Evolutionary conservation across 768 basidiomycete species (phyloP).

Genomic region (Mycena vitilis): DNA sequence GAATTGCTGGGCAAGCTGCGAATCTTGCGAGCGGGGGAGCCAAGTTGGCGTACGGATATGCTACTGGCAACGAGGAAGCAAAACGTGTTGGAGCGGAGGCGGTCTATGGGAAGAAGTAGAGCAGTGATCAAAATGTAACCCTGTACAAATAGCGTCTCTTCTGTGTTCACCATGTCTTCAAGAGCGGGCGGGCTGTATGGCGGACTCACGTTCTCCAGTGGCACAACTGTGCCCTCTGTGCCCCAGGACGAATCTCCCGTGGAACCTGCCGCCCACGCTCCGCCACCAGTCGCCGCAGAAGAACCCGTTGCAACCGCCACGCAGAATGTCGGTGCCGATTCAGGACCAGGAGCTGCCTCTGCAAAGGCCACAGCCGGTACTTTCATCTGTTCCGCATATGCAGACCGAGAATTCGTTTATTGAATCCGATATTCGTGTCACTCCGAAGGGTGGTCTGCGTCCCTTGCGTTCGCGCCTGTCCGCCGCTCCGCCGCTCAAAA

Average conservation of each 20-base stretch:
- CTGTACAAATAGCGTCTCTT: slow-evolving; percentile 31
- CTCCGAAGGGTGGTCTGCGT: slow-evolving; percentile 85
- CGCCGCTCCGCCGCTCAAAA: slow-evolving; percentile 71
- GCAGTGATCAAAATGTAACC: slow-evolving; percentile 1
- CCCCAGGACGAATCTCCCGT: slow-evolving; percentile 37
- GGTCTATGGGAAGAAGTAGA: slow-evolving; percentile 21
- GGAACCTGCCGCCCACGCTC: slow-evolving; percentile 36
- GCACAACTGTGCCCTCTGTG: slow-evolving; percentile 60
- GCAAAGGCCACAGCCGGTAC: slow-evolving; percentile 69
- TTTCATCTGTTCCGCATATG: slow-evolving; percentile 61
- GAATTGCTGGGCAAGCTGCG: slow-evolving; percentile 41
- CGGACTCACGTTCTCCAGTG: slow-evolving; percentile 86
- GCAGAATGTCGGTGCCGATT: slow-evolving; percentile 42
- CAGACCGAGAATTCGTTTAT: slow-evolving; percentile 66
- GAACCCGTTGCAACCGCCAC: slow-evolving; percentile 41
- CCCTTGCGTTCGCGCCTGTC: slow-evolving; percentile 89
- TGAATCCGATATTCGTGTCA: slow-evolving; percentile 58
- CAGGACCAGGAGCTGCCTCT: slow-evolving; percentile 43
- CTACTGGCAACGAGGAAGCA: slow-evolving; percentile 48
- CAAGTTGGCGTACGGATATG: slow-evolving; percentile 51
- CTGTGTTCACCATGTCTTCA: slow-evolving; percentile 63
- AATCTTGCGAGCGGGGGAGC: slow-evolving; percentile 48
- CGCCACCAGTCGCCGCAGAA: slow-evolving; percentile 40
- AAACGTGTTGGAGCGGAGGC: slow-evolving; percentile 1
- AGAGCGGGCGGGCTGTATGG: slow-evolving; percentile 89